Evolutionary conservation across 2,329 filamentous ascomycete species (phyloP), one percentile per base, ranked within the genome.

Genomic region (Pseudopithomyces maydicus): DNA sequence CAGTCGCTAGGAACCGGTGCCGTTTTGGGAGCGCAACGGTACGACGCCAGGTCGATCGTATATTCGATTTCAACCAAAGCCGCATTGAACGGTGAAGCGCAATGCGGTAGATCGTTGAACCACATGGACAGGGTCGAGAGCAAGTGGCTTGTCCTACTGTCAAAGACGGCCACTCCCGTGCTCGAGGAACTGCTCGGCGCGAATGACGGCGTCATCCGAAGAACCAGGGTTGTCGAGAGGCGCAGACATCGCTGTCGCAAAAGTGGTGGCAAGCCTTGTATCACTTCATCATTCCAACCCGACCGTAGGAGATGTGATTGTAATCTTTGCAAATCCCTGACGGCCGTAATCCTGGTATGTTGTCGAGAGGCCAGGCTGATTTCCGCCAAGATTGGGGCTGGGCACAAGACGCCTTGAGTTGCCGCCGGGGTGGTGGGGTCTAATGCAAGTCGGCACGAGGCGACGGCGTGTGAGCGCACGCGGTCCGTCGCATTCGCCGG

Each of bases 401-500:
- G 56, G 66, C 67, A 63, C 63, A 63, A 67, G 65, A 74, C 67
- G 69, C 64, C 57, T 72, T 68, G 67, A 70, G 56, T 73, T 73
- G 69, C 69, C 72, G 72, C 72, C 65, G 68, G 71, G 59, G 68
- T 73, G 69, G 65, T 62, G 57, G 72, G 70, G 68, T 63, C 66
- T 73, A 58, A 67, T 70, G 70, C 73, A 71, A 64, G 64, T 61
- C 65, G 67, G 63, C 71, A 69, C 62, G 71, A 58, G 69, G 61
- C 70, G 55, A 61, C 61, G 47, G 58, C 59, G 67, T 71, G 70
- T 72, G 72, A 68, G 68, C 67, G 64, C 60, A 60, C 62, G 66
- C 68, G 73, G 71, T 67, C 72, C 68, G 69, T 71, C 64, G 71
- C 70, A 75, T 75, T 74, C 71, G 73, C 71, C 72, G 74, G 72